These are phyloP conservation scores for Cryphonectria naterciae DNA, from an alignment of 2,329 filamentous ascomycete genomes.

Conservation along the genomic window DNA sequence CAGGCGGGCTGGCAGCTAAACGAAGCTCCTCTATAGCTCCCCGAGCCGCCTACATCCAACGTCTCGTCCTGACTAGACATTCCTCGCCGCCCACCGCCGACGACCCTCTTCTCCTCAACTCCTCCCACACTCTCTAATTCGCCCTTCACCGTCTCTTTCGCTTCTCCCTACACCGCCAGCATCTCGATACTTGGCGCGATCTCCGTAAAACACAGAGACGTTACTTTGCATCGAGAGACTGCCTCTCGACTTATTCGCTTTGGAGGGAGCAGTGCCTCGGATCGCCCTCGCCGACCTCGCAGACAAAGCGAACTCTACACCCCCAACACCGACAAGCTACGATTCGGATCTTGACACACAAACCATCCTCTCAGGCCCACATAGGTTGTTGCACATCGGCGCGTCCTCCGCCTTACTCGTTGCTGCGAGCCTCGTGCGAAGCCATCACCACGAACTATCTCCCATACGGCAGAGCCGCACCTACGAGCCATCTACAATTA, in stretches of 20 bases:
- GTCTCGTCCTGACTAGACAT: slow-evolving; percentile 8
- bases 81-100: neutral
- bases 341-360: neutral
- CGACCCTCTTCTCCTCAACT: neutral
- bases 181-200: neutral
- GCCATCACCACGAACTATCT: neutral
- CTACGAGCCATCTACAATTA: neutral
- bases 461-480: neutral
- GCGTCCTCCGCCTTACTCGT: neutral
- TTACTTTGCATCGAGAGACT: neutral
- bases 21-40: slow-evolving; percentile 12
- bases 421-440: neutral
- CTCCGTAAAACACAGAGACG: neutral
- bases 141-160: slow-evolving; percentile 5
- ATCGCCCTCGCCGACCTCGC: neutral
- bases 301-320: neutral
- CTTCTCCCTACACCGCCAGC: neutral
- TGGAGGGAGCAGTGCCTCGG: neutral
- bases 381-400: neutral
- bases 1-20: slow-evolving; percentile 1
- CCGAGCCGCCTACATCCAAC: slow-evolving; percentile 1
- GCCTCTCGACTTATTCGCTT: neutral
- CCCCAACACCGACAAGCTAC: neutral
- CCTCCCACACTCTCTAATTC: slow-evolving; percentile 4
- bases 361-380: neutral